phyloP scores from a whole-genome alignment of 2,329 filamentous ascomycete species.

The Graphilbum ipis-grandicollis region DNA sequence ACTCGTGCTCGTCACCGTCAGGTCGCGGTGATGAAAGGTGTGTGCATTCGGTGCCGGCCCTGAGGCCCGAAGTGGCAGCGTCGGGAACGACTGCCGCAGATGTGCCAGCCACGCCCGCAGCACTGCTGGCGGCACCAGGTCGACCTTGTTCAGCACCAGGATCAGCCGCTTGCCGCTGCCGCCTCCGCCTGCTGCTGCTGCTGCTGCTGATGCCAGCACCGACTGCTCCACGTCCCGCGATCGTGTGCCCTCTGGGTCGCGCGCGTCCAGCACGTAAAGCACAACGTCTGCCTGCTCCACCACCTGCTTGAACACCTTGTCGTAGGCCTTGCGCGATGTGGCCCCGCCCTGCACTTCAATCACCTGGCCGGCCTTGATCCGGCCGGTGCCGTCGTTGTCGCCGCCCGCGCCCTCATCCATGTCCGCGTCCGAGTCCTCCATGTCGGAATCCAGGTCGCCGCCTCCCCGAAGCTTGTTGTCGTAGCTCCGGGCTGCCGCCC shows the following conservation, averaged over 20 bases:
- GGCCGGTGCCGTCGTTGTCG: slow-evolving; percentile 26
- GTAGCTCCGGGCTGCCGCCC: slow-evolving; percentile 60
- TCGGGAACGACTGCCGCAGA: slow-evolving; percentile 79
- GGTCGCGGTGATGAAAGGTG: slow-evolving; percentile 79
- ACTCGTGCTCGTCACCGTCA: slow-evolving; percentile 75
- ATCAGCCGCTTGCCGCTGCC: slow-evolving; percentile 72
- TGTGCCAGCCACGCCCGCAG: slow-evolving; percentile 74
- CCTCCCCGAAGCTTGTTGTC: slow-evolving; percentile 46
- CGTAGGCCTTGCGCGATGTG: slow-evolving; percentile 69
- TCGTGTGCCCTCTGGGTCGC: slow-evolving; percentile 78
- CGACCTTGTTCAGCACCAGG: slow-evolving; percentile 88
- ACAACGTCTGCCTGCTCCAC: slow-evolving; percentile 79
- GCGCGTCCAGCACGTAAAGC: slow-evolving; percentile 82
- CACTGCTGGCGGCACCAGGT: slow-evolving; percentile 67
- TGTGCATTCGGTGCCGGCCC: slow-evolving; percentile 69
- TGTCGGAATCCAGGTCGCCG: slow-evolving; percentile 38
- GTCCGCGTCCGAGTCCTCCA: slow-evolving; percentile 17
- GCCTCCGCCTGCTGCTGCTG: slow-evolving; percentile 35
- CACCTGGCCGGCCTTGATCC: slow-evolving; percentile 23
- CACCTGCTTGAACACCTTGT: slow-evolving; percentile 92
- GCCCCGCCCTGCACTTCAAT: slow-evolving; percentile 33
- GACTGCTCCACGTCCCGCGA: slow-evolving; percentile 81
- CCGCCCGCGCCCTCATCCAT: slow-evolving; percentile 19
- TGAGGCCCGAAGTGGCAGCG: slow-evolving; percentile 73
- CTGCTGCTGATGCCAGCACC: slow-evolving; percentile 88